Evolutionary conservation across 2,329 filamentous ascomycete genomes (phyloP), one percentile per base, ranked within the genome.

Genomic region (Trichophyton verrucosum): DNA sequence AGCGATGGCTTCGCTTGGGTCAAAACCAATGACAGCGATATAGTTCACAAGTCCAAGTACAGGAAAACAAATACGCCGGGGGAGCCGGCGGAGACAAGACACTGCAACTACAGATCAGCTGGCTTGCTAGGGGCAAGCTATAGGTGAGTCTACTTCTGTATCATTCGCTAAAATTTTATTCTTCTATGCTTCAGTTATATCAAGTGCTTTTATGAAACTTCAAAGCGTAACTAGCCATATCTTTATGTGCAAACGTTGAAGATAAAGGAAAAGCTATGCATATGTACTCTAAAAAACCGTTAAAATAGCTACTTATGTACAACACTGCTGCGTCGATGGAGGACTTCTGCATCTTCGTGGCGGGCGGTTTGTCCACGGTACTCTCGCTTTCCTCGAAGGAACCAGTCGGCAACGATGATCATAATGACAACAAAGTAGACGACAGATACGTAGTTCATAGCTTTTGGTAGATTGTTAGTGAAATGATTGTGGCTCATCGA

Each of bases 391-490:
- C 70, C 73, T 3, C 72, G 65, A 24, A 65, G 33, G 59, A 73
- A 70, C 73, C 73, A 75, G 60, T 75, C 73, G 11, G 66, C 59
- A 1, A 69, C 59, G 46, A 74, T 70, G 51, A 76, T 68, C 30
- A 70, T 60, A 2, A 75, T 65, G 11, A 75, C 68, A 2, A 70
- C 67, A 8, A 63, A 68, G 60, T 73, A 73, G 13, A 76, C 73
- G 13, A 68, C 74, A 15, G 69, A 73, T 8, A 75, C 72, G 63
- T 77, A 76, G 60, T 77, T 77, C 75, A 77, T 77, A 61, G 69
- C 72, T 73, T 24, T 57, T 15, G 5, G 22, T n/a, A 24, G 11
- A 8, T 46, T 17, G n/a, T 47, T 22, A 51, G 9, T 20, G 9
- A 17, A 13, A 33, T 20, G 8, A 38, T 8, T 36, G 17, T 24